Percentiles rank a stretch among this genome's conserved stretches.
phyloP scores from a whole-genome alignment of 1,139 yeast species.

The Suhomyces panamericanus region DNA sequence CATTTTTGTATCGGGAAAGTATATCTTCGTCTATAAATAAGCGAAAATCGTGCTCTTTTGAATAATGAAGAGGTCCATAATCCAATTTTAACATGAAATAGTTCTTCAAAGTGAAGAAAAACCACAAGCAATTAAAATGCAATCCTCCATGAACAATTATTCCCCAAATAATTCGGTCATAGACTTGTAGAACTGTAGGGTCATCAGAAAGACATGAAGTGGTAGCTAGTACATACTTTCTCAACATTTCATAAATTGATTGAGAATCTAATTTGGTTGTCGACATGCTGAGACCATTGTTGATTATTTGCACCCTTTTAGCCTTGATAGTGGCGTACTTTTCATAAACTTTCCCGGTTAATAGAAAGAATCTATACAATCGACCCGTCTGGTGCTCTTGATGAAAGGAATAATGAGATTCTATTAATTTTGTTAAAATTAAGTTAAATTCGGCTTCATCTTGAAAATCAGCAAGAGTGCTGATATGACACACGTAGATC shows the following conservation, averaged over 20 bases:
- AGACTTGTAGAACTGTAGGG: slow-evolving; percentile 28
- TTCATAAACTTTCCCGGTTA: slow-evolving; percentile 25
- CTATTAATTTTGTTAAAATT: background rate
- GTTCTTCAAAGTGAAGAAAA: slow-evolving; percentile 34
- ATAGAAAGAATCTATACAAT: slow-evolving; percentile 18
- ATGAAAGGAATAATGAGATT: background rate
- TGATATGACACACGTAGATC: slow-evolving; percentile 3
- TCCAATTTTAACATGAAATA: slow-evolving; percentile 26
- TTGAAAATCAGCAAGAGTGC: background rate
- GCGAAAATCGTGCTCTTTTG: slow-evolving; percentile 18
- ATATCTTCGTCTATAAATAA: background rate
- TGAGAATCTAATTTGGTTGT: slow-evolving; percentile 20
- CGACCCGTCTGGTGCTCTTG: slow-evolving; percentile 1
- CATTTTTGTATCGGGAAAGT: slow-evolving; percentile 22
- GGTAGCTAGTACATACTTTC: slow-evolving; percentile 34
- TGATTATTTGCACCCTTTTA: slow-evolving; percentile 6
- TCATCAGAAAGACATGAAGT: slow-evolving; percentile 36
- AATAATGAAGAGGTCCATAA: slow-evolving; percentile 23
- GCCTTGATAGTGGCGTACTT: slow-evolving; percentile 16
- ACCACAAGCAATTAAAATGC: slow-evolving; percentile 43
- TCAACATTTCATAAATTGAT: slow-evolving; percentile 31
- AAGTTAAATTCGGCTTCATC: background rate
- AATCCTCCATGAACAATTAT: slow-evolving; percentile 45
- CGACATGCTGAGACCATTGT: background rate
- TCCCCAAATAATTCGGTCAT: slow-evolving; percentile 41